phyloP scores from a whole-genome alignment of 805 yeast species.

The Nakazawaea ernobii region DNA sequence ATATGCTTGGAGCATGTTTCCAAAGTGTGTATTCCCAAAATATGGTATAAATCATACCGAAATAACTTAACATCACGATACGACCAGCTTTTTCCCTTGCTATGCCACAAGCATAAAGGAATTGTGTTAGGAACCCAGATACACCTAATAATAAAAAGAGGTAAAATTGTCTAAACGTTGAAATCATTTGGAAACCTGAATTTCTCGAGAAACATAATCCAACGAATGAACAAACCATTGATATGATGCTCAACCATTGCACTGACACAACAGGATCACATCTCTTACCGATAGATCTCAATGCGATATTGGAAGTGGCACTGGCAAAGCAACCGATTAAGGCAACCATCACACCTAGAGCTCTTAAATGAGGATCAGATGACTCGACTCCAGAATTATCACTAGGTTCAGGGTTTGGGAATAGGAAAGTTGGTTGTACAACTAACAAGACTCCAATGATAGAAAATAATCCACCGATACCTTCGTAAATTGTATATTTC shows the following conservation, averaged over 20 bases:
- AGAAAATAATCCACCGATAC: slow-evolving; percentile 30
- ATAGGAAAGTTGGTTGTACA: slow-evolving; percentile 38
- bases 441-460: slow-evolving; percentile 36
- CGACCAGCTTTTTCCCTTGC: slow-evolving; percentile 38
- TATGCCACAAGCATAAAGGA: slow-evolving; percentile 38
- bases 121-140: slow-evolving; percentile 41
- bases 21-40: slow-evolving; percentile 38
- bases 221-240: slow-evolving; percentile 26
- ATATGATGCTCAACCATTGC: slow-evolving; percentile 34
- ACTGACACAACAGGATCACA: slow-evolving; percentile 40
- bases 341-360: slow-evolving; percentile 33
- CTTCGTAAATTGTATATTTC: slow-evolving; percentile 34
- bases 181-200: slow-evolving; percentile 26
- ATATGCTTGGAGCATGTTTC: slow-evolving; percentile 36
- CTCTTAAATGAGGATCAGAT: slow-evolving; percentile 31
- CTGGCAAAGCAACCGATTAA: slow-evolving; percentile 36
- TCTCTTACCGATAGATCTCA: slow-evolving; percentile 34
- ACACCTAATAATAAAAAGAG: slow-evolving; percentile 34
- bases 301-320: slow-evolving; percentile 30
- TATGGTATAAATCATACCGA: slow-evolving; percentile 38
- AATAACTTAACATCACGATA: slow-evolving; percentile 35
- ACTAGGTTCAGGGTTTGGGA: slow-evolving; percentile 12
- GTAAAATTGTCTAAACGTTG: slow-evolving; percentile 27
- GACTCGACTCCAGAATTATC: slow-evolving; percentile 32
- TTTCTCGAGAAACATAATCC: slow-evolving; percentile 29